Percentiles rank a stretch among this genome's conserved stretches.
Evolutionary conservation across 306 rosid species (phyloP).

Genomic region (Acacia acuminata): DNA sequence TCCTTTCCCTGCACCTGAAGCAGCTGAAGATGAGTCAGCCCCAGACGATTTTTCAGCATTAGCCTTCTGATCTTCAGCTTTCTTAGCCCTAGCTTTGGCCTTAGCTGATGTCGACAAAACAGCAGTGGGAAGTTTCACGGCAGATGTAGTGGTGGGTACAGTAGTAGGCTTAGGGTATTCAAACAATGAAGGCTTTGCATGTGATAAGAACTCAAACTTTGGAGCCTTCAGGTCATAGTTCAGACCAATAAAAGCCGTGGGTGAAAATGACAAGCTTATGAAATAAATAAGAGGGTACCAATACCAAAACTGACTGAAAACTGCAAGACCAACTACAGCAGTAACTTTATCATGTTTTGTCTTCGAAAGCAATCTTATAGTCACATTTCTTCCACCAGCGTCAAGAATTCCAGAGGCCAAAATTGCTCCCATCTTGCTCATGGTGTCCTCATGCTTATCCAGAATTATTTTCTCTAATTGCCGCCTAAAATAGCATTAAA

Average conservation of each 20-base stretch:
- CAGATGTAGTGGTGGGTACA: conserved; percentile 73
- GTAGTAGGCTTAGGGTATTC: conserved; percentile 95
- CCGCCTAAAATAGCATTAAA: conserved; percentile 55
- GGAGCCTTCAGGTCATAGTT: conserved; percentile 92
- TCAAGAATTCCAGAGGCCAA: conserved; percentile 98
- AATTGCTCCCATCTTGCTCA: conserved; percentile 99
- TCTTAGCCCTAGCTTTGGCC: conserved; percentile 98
- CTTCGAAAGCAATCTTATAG: conserved; percentile 86
- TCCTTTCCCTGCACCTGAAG: conserved; percentile 64
- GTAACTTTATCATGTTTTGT: conserved; percentile 93
- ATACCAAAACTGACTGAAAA: conserved; percentile 99
- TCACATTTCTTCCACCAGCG: conserved; percentile 99
- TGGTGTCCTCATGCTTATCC: conserved; percentile 98
- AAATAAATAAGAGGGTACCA: conserved; percentile 99
- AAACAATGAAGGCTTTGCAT: conserved; percentile 89
- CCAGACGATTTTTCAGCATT: conserved; percentile 69
- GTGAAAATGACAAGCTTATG: conserved; percentile 86
- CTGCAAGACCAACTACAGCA: conserved; percentile 99
- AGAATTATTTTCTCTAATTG: conserved; percentile 95
- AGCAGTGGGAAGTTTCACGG: conserved; percentile 96
- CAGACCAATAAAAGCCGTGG: conserved; percentile 90
- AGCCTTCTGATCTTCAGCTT: conserved; percentile 89
- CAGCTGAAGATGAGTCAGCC: conserved; percentile 54
- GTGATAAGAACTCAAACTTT: conserved; percentile 85
- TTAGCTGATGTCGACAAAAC: conserved; percentile 94